phyloP scores from a whole-genome alignment of 2,329 filamentous ascomycete genomes.

The Aspergillus sp. region DNA sequence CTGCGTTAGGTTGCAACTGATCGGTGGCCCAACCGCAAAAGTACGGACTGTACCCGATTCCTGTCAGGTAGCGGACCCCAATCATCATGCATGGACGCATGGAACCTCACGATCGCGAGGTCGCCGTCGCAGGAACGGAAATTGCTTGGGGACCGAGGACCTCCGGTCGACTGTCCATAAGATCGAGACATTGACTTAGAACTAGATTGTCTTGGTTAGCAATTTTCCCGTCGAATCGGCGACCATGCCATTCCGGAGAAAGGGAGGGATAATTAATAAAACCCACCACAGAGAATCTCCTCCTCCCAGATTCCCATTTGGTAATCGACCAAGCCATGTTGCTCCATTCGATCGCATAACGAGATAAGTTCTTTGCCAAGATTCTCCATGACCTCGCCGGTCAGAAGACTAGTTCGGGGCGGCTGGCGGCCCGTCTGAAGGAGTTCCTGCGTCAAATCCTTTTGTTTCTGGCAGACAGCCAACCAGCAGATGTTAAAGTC shows the following conservation, averaged over 20 bases:
- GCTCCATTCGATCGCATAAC: slow-evolving; percentile 82
- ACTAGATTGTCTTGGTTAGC: slow-evolving; percentile 36
- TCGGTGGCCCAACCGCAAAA: not conserved
- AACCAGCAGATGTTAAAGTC: slow-evolving; percentile 96
- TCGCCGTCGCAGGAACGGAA: slow-evolving; percentile 19
- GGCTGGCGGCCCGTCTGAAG: slow-evolving; percentile 60
- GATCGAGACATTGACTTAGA: slow-evolving; percentile 54
- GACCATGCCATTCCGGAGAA: not conserved
- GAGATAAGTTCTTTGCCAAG: slow-evolving; percentile 80
- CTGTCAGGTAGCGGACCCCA: not conserved
- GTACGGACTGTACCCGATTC: not conserved
- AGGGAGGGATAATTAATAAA: not conserved
- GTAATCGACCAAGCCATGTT: slow-evolving; percentile 93
- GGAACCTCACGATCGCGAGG: slow-evolving; percentile 25
- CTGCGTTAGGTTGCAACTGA: slow-evolving; percentile 4
- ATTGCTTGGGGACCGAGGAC: slow-evolving; percentile 21
- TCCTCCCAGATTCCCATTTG: slow-evolving; percentile 97
- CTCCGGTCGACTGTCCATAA: slow-evolving; percentile 45
- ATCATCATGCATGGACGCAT: not conserved
- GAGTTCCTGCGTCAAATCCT: slow-evolving; percentile 64
- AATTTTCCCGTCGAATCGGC: not conserved
- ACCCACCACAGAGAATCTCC: slow-evolving; percentile 78
- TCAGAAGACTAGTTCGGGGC: slow-evolving; percentile 63
- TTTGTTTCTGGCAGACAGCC: slow-evolving; percentile 77
- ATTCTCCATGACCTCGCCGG: slow-evolving; percentile 67